These are phyloP conservation scores for Lomentospora prolificans DNA, from an alignment of 2,329 filamentous ascomycete genomes.

Conservation along the genomic window DNA sequence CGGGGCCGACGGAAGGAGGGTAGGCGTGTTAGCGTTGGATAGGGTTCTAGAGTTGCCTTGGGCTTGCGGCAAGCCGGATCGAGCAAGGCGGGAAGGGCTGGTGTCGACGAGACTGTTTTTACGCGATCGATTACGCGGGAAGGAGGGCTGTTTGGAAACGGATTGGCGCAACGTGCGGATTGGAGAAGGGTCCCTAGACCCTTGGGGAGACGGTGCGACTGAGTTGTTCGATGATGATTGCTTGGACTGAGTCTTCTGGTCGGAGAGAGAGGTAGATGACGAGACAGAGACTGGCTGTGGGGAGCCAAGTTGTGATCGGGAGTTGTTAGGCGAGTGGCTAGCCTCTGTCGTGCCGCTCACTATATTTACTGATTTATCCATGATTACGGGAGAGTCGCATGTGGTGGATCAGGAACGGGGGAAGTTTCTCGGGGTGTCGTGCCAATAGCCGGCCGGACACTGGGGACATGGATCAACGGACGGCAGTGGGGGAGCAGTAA, in stretches of 20 bases:
- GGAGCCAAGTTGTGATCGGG: neutral
- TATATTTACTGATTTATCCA: conserved; percentile 8
- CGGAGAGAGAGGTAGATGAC: conserved; percentile 5
- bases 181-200: conserved; percentile 38
- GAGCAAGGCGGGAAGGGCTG: conserved; percentile 47
- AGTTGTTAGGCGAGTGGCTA: neutral
- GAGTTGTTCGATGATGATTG: conserved; percentile 9
- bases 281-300: conserved; percentile 4
- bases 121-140: conserved; percentile 41
- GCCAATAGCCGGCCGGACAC: conserved; percentile 3
- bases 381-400: conserved; percentile 8
- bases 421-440: neutral
- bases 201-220: conserved; percentile 4
- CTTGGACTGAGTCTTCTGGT: conserved; percentile 3
- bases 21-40: conserved; percentile 57
- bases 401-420: conserved; percentile 6
- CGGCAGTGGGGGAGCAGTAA: neutral
- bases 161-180: conserved; percentile 27
- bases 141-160: conserved; percentile 23
- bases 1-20: conserved; percentile 48
- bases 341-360: neutral
- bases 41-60: conserved; percentile 57
- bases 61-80: conserved; percentile 46
- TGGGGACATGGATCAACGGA: neutral
- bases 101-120: conserved; percentile 56